A percentile compares a stretch with the other conserved stretches of the same genome.
Evolutionary conservation across 2,329 filamentous ascomycete genomes (phyloP).

Genomic region (Calonectria leucothoes): DNA sequence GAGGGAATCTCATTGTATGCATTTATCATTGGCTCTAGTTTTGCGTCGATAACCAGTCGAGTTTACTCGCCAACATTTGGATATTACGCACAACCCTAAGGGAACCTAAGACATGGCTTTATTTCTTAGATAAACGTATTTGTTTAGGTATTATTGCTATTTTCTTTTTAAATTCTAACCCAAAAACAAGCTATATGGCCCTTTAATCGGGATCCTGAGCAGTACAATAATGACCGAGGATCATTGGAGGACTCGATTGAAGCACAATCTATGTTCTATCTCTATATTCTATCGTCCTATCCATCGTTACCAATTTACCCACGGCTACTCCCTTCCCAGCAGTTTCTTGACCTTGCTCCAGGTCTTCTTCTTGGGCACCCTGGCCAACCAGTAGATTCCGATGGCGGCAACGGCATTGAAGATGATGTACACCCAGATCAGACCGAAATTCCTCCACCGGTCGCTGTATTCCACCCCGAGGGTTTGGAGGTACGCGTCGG

Average conservation of each 20-base stretch:
- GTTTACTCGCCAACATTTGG: not conserved
- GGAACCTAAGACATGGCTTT: no score
- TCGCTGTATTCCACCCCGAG: slow-evolving; percentile 58
- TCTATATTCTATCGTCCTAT: not conserved
- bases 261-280: not conserved
- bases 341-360: slow-evolving; percentile 6
- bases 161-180: not conserved
- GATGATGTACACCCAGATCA: slow-evolving; percentile 62
- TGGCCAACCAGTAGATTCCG: slow-evolving; percentile 56
- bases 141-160: not conserved
- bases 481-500: slow-evolving; percentile 48
- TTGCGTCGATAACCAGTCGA: not conserved
- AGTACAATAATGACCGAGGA: not conserved
- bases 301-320: not conserved
- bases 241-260: not conserved
- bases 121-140: no score
- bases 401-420: slow-evolving; percentile 60
- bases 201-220: not conserved
- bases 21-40: no score
- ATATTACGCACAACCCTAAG: not conserved
- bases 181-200: not conserved
- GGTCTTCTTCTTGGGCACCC: slow-evolving; percentile 39
- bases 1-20: no score
- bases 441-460: slow-evolving; percentile 65
- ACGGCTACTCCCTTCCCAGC: not conserved